Conservation (phyloP, 176 grass and related monocot species). For the Carex scoparia region DNA sequence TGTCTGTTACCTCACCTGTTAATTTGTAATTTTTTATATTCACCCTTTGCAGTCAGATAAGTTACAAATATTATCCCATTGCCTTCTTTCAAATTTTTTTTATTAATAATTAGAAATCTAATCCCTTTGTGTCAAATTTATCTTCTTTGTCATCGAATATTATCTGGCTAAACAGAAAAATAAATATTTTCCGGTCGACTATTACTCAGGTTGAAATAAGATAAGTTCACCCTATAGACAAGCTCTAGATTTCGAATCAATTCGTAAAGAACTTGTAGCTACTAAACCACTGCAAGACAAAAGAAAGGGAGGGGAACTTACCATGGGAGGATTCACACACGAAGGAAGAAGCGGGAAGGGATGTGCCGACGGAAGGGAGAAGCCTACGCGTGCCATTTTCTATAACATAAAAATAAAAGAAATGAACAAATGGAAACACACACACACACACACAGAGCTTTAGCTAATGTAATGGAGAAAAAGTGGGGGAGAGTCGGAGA, state of each 20-base stretch:
- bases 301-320: not conserved
- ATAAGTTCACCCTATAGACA: not conserved
- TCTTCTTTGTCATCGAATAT: not conserved
- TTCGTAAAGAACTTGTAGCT: not conserved
- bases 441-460: not conserved
- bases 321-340: slow-evolving; percentile 4
- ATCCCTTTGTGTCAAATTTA: not conserved
- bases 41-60: not conserved
- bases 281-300: not conserved
- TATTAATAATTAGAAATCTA: not conserved
- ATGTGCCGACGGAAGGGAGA: not conserved
- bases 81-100: too few species aligned
- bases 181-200: not conserved
- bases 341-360: slow-evolving; percentile 21
- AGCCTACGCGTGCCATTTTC: not conserved
- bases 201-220: not conserved
- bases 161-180: not conserved
- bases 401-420: not conserved
- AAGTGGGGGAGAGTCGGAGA: not conserved
- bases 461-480: not conserved
- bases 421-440: not conserved
- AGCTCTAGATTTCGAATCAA: not conserved
- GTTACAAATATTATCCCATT: too few species aligned
- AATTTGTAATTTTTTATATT: not conserved
- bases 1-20: not conserved